A percentile compares a stretch with the other conserved stretches of the same genome.
Evolutionary conservation across 2,329 filamentous ascomycete species (phyloP).

Genomic region (Colletotrichum cordylinicola): DNA sequence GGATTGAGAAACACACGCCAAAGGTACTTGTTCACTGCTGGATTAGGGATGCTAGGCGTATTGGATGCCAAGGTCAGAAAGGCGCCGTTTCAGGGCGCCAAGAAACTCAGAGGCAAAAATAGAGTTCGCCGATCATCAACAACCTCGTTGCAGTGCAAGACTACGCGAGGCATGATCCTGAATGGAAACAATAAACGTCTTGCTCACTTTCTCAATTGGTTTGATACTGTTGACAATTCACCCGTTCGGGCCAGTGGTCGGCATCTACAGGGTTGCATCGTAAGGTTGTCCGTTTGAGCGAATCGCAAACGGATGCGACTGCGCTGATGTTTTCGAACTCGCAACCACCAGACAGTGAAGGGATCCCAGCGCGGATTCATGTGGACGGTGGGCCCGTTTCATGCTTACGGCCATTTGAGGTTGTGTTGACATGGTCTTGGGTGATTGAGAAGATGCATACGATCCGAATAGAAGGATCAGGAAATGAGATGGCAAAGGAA

Average conservation of each 20-base stretch:
- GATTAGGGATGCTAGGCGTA: not conserved
- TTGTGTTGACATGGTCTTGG: not conserved
- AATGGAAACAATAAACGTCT: not conserved
- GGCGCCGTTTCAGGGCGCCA: conserved; percentile 4
- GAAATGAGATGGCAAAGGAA: not conserved
- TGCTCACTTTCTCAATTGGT: not conserved
- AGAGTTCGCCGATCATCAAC: not conserved
- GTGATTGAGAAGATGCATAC: not conserved
- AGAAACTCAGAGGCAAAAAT: not conserved
- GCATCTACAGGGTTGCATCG: not conserved
- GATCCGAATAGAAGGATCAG: not conserved
- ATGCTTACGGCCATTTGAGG: conserved; percentile 22
- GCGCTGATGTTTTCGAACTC: not conserved
- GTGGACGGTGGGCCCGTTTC: conserved; percentile 25
- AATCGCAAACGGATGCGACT: not conserved
- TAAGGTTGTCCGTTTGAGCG: not conserved
- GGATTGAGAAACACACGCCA: not conserved
- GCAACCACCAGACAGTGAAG: conserved; percentile 26
- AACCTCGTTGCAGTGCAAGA: not conserved
- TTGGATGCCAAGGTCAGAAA: conserved; percentile 7
- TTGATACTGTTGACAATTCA: not conserved
- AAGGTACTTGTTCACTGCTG: not conserved
- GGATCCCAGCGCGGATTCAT: conserved; percentile 27
- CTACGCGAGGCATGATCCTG: not conserved
- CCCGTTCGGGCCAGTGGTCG: not conserved